These are phyloP conservation scores for Cercophora sp. DNA, from an alignment of 495 filamentous ascomycete genomes.

Conservation along the genomic window DNA sequence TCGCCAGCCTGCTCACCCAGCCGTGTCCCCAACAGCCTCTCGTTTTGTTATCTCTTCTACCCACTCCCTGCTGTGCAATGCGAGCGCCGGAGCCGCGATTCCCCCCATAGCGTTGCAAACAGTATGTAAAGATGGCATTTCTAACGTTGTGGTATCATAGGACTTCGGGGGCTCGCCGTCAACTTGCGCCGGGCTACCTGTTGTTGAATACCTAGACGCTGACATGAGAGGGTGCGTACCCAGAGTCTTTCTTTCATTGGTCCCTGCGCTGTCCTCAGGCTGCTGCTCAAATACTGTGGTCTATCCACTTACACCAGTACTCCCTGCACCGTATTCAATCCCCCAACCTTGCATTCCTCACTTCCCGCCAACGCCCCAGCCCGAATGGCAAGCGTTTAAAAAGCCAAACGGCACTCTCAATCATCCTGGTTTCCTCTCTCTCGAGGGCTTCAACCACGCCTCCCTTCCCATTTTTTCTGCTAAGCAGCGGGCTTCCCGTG, in stretches of 20 bases:
- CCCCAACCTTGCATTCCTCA: no score
- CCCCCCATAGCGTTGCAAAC: no score
- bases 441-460: no score
- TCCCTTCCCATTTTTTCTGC: no score
- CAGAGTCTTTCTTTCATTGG: constrained; percentile 8
- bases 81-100: constrained; percentile 9
- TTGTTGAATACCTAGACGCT: constrained; percentile 47
- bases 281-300: no score
- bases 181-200: constrained; percentile 44
- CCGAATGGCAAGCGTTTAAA: no score
- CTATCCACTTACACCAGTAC: no score
- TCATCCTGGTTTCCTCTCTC: no score
- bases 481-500: no score
- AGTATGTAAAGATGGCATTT: constrained; percentile 20
- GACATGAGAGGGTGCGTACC: constrained; percentile 42
- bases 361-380: no score
- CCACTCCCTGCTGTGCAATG: background rate
- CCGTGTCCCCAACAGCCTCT: background rate
- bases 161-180: constrained; percentile 48
- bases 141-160: constrained; percentile 33
- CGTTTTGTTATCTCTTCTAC: background rate
- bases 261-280: background rate
- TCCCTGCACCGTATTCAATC: no score
- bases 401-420: no score
- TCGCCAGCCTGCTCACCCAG: background rate